Conservation (phyloP, 352 stramenopile genomes). For the Phytophthora palmivora region DNA sequence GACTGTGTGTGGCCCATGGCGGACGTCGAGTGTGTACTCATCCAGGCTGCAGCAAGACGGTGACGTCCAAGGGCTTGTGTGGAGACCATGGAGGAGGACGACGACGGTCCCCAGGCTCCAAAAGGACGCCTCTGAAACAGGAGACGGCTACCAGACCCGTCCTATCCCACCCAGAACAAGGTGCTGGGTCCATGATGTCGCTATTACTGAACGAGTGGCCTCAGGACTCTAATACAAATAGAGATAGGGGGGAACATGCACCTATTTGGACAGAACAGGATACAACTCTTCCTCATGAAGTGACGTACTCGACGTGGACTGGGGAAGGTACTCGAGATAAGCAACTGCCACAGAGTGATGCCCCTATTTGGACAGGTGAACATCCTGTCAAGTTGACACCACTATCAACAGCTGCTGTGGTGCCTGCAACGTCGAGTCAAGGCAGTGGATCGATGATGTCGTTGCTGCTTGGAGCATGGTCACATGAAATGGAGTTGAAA, state of each 20-base stretch:
- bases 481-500: constrained; percentile 1
- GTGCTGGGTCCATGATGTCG: constrained; percentile 27
- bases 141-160: neutral
- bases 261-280: constrained; percentile 1
- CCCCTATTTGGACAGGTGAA: neutral
- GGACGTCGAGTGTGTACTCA: constrained; percentile 16
- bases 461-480: constrained; percentile 22
- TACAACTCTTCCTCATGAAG: too few species aligned
- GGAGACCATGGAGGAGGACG: constrained; percentile 27
- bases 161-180: neutral
- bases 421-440: constrained; percentile 1
- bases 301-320: too few species aligned
- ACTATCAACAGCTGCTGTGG: neutral
- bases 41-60: constrained; percentile 26
- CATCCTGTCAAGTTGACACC: neutral
- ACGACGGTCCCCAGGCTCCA: neutral
- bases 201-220: constrained; percentile 25
- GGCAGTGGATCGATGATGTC: constrained; percentile 28
- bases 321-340: neutral
- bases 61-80: constrained; percentile 29
- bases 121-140: neutral
- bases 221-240: neutral
- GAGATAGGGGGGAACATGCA: neutral
- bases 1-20: constrained; percentile 25
- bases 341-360: neutral